Evolutionary conservation across 805 yeast genomes (phyloP).

Genomic region (Ascoidea rubescens): DNA sequence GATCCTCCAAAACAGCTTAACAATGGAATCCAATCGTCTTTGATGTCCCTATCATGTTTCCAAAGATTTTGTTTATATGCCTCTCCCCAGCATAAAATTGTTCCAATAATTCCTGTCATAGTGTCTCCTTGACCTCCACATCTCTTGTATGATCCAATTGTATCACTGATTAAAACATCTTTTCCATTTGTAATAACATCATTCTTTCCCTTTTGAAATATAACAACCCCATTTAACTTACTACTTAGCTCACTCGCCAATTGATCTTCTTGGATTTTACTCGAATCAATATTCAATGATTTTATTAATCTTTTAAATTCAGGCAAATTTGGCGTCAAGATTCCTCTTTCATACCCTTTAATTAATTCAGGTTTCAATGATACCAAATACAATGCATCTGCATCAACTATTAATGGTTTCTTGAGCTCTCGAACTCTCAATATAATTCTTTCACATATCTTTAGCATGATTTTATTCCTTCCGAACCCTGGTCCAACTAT

Average conservation of each 20-base stretch:
- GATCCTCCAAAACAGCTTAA: conserved; percentile 66
- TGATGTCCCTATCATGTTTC: conserved; percentile 25
- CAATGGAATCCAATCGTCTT: conserved; percentile 20
- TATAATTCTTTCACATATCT: conserved; percentile 42
- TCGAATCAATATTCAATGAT: conserved; percentile 25
- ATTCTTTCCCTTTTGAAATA: conserved; percentile 58
- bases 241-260: conserved; percentile 29
- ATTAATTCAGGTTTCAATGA: conserved; percentile 42
- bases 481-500: conserved; percentile 95
- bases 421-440: conserved; percentile 31
- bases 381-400: conserved; percentile 70
- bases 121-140: conserved; percentile 98
- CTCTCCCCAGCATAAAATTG: conserved; percentile 67
- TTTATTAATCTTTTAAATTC: conserved; percentile 63
- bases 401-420: conserved; percentile 74
- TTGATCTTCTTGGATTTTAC: conserved; percentile 4
- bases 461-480: conserved; percentile 56
- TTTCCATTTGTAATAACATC: conserved; percentile 52
- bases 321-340: conserved; percentile 80
- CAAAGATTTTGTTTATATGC: conserved; percentile 46
- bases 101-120: conserved; percentile 71
- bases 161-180: conserved; percentile 26
- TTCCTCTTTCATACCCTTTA: conserved; percentile 40
- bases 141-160: conserved; percentile 58
- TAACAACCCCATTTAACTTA: conserved; percentile 37